Percentiles rank a stretch among this genome's conserved stretches.
These are phyloP conservation scores for Quercus rubra DNA, from an alignment of 306 rosid species.

Conservation along the genomic window DNA sequence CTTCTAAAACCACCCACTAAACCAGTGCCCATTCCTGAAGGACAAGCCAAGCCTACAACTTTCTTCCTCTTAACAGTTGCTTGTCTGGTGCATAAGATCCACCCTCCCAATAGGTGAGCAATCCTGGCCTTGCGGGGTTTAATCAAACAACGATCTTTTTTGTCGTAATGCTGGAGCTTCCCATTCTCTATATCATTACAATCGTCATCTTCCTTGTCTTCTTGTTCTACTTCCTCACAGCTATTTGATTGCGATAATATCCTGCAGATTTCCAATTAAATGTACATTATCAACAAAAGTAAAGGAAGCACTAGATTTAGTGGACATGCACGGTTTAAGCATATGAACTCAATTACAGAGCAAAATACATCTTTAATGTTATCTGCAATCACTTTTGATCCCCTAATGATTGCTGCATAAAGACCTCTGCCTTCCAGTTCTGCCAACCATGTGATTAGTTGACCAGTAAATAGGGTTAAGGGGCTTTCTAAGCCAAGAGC, in stretches of 20 bases:
- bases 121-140: conserved; percentile 24
- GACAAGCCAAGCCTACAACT: conserved; percentile 28
- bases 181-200: conserved; percentile 46
- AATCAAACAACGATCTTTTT: conserved; percentile 15
- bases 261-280: conserved; percentile 39
- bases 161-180: conserved; percentile 22
- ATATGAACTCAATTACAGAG: conserved; percentile 1
- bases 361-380: background rate
- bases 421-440: background rate
- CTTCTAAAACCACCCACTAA: conserved; percentile 52
- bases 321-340: conserved; percentile 4
- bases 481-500: no score
- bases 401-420: background rate
- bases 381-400: background rate
- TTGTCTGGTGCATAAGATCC: conserved; percentile 40
- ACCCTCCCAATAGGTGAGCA: conserved; percentile 44
- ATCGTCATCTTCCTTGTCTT: conserved; percentile 19
- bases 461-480: background rate
- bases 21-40: conserved; percentile 34
- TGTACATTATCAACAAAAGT: background rate
- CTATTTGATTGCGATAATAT: conserved; percentile 25
- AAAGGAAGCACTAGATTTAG: background rate
- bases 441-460: background rate
- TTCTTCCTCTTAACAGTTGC: conserved; percentile 29
- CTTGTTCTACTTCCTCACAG: conserved; percentile 21